Base-by-base conservation (phyloP, 345 rosid genomes). In the Triadica sebifera region DNA sequence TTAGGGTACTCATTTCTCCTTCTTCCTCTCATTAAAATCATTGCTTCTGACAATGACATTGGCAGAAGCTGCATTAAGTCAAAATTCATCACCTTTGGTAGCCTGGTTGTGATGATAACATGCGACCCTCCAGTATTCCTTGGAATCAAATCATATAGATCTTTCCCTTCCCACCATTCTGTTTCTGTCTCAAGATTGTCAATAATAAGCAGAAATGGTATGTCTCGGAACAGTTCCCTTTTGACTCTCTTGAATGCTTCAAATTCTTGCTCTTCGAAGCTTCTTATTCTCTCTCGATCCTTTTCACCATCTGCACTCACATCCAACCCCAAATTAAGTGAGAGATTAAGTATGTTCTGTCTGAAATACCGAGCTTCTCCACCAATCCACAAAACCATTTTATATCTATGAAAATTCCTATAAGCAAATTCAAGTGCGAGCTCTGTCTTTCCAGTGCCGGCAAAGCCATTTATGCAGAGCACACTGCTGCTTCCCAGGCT, bases 121-220 rank as follows among this genome's bases (percentile, higher is more conserved):
- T 92, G 97, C 65, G 97, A 80, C 37, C 94, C 97, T 51, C 89
- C 96, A 0, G 95, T 86, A 85, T 88, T 92, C 71, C 89, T 86
- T 11, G 97, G 98, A 81, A 92, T 90, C 80, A 94, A 79, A 82
- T 92, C 97, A 67, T 87, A 89, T n/a, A 94, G 49, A 81, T 88
- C 90, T 74, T 92, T 92, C 64, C 96, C 98, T 83, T 94, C 97
- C 96, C 98, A 90, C 98, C 96, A 92, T 70, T 94, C 97, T 37
- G 80, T 87, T 71, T 94, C 98, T 15, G 82, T 88, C 87, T 94
- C 98, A 41, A 92, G 96, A 78, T 92, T 90, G 85, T 94, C 98
- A 25, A 94, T 89, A 81, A 94, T 88, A 78, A 92, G 80, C 24
- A 90, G 81, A 65, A 92, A 92, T 57, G 97, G 97, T 91, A 88